Conservation (phyloP, 139 green algal species). For the Marvania coccoides region DNA sequence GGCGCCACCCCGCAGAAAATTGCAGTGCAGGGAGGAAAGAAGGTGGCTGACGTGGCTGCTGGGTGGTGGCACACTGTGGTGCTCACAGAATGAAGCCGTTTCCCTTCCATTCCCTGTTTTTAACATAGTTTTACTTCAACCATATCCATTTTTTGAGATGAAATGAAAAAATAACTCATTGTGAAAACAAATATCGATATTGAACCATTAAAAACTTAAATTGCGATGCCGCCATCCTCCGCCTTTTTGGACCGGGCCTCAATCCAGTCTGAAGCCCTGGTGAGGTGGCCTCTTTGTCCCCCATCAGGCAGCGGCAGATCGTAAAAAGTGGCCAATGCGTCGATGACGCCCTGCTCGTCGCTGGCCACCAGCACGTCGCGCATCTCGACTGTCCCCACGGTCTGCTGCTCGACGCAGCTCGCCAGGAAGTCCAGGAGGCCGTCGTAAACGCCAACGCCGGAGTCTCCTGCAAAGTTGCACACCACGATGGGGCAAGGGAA, state of each 20-base stretch:
- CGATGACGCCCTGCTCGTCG: constrained; percentile 41
- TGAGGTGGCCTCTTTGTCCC: too few relatives aligned
- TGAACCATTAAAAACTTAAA: neutral
- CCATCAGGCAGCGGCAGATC: too few relatives aligned
- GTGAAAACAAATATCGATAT: neutral
- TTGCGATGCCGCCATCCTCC: neutral
- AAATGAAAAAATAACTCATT: neutral
- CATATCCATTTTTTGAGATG: too few relatives aligned
- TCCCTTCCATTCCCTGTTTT: neutral
- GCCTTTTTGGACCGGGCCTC: too few relatives aligned
- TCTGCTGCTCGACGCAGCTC: constrained; percentile 28
- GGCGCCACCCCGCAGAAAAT: neutral
- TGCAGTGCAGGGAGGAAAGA: neutral
- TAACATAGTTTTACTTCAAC: too few relatives aligned
- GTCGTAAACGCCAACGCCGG: constrained; percentile 54
- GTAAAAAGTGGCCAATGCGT: constrained; percentile 37
- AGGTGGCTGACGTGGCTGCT: constrained; percentile 18
- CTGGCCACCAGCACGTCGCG: constrained; percentile 40
- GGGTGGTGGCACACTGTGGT: constrained; percentile 44
- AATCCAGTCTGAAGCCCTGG: neutral
- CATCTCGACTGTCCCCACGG: constrained; percentile 33
- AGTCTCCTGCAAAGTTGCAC: constrained; percentile 11
- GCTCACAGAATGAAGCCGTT: constrained; percentile 4
- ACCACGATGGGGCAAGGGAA: constrained; percentile 9
- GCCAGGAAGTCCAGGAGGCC: constrained; percentile 39